These are phyloP conservation scores for Fusarium kyushuense DNA, from an alignment of 2,329 filamentous ascomycete species.

Conservation along the genomic window DNA sequence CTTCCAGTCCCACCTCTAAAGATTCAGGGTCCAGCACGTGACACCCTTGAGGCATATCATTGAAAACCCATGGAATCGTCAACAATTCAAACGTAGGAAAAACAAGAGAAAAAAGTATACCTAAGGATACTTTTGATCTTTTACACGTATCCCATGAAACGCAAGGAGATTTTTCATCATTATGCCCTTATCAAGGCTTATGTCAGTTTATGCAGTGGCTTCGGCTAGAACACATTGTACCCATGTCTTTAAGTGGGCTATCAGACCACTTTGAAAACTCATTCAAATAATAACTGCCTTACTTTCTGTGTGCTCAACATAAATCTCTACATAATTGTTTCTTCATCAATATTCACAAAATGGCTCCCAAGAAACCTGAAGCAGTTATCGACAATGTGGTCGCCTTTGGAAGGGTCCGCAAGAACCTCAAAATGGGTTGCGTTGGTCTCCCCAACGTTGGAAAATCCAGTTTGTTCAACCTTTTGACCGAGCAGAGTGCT, in stretches of 20 bases:
- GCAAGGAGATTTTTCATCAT: no score
- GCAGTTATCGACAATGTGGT: conserved; percentile 58
- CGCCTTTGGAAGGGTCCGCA: conserved; percentile 58
- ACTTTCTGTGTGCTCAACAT: conserved; percentile 17
- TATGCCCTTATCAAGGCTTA: not conserved
- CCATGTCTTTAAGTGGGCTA: conserved; percentile 46
- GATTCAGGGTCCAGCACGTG: conserved; percentile 24
- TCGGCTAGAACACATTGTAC: conserved; percentile 27
- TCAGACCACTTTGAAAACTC: conserved; percentile 48
- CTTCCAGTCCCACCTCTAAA: not conserved
- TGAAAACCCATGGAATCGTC: not conserved
- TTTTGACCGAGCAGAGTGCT: conserved; percentile 60
- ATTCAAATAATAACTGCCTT: conserved; percentile 27
- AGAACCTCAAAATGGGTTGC: conserved; percentile 62
- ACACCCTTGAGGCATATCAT: conserved; percentile 8
- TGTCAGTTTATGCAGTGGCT: conserved; percentile 8
- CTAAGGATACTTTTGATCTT: rapidly evolving
- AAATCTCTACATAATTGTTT: conserved; percentile 6
- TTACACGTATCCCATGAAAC: no score
- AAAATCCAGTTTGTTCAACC: conserved; percentile 60
- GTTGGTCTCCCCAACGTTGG: conserved; percentile 61
- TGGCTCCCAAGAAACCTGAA: conserved; percentile 59
- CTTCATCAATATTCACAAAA: conserved; percentile 38
- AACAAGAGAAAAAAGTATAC: not conserved
- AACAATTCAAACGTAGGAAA: rapidly evolving